Percentiles rank a stretch among this genome's conserved stretches.
Evolutionary conservation across 2,329 filamentous ascomycete genomes (phyloP).

Genomic region (Pseudocercospora fuligena): DNA sequence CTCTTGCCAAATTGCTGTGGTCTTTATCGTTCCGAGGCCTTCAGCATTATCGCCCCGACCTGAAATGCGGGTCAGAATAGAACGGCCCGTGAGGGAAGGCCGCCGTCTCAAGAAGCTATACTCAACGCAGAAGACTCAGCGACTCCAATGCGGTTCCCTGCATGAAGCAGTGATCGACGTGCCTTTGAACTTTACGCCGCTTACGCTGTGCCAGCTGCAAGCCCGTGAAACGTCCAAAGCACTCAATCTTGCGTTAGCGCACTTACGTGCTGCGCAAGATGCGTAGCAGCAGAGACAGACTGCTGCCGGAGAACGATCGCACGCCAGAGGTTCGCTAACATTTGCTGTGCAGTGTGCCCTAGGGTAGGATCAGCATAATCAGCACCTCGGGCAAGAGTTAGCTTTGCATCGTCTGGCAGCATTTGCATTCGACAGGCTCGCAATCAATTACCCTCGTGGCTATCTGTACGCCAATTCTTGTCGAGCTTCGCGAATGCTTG

Average conservation of each 20-base stretch:
- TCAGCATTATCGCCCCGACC: neutral
- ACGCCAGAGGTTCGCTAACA: neutral
- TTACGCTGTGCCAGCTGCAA: slow-evolving; percentile 1
- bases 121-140: neutral
- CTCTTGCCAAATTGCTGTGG: neutral
- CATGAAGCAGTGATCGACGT: slow-evolving; percentile 1
- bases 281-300: neutral
- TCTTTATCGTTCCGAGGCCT: neutral
- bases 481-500: neutral
- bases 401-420: neutral
- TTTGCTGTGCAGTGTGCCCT: neutral
- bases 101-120: neutral
- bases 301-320: neutral
- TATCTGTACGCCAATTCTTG: neutral
- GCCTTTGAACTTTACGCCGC: slow-evolving; percentile 1
- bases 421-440: neutral
- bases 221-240: neutral
- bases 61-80: slow-evolving; percentile 4
- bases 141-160: neutral
- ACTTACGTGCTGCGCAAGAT: neutral
- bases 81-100: slow-evolving; percentile 1
- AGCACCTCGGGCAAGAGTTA: slow-evolving; percentile 2
- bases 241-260: neutral
- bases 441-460: neutral
- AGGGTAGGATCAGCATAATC: slow-evolving; percentile 5